These are phyloP conservation scores for Carex scoparia DNA, from an alignment of 176 grass and related monocot genomes.

Conservation along the genomic window DNA sequence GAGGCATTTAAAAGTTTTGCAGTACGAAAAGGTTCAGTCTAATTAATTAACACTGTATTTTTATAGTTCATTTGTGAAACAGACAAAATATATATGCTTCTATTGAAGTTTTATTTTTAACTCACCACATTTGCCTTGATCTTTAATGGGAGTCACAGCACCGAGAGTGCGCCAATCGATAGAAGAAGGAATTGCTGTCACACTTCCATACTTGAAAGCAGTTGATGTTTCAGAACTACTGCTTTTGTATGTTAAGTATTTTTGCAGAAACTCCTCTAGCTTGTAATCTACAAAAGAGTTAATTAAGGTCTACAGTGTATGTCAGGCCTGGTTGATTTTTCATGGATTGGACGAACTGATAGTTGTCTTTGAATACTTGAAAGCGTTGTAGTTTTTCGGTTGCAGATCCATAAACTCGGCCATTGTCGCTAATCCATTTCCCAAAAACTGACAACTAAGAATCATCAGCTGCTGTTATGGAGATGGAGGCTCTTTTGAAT, in stretches of 20 bases:
- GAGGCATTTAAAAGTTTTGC: no score
- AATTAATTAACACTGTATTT: no score
- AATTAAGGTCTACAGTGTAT: conserved; percentile 38
- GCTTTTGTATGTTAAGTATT: conserved; percentile 16
- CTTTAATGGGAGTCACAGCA: conserved; percentile 38
- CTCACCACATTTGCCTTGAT: conserved; percentile 49
- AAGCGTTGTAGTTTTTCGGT: conserved; percentile 43
- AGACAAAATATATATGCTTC: background rate
- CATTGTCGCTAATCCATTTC: conserved; percentile 49
- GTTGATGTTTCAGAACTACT: background rate
- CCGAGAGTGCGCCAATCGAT: conserved; percentile 45
- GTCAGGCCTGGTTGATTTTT: conserved; percentile 25
- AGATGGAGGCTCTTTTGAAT: background rate
- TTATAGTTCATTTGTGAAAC: background rate
- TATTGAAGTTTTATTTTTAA: background rate
- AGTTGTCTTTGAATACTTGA: background rate
- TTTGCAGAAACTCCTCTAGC: conserved; percentile 43
- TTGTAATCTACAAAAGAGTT: conserved; percentile 50
- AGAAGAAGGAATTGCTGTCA: background rate
- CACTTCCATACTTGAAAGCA: background rate
- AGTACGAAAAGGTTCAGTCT: no score
- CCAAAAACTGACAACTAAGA: conserved; percentile 29
- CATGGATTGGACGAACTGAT: conserved; percentile 35
- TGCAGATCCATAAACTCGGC: conserved; percentile 30
- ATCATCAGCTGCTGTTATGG: background rate